phyloP scores from a whole-genome alignment of 768 basidiomycete genomes.

The Naganishia randhawae region DNA sequence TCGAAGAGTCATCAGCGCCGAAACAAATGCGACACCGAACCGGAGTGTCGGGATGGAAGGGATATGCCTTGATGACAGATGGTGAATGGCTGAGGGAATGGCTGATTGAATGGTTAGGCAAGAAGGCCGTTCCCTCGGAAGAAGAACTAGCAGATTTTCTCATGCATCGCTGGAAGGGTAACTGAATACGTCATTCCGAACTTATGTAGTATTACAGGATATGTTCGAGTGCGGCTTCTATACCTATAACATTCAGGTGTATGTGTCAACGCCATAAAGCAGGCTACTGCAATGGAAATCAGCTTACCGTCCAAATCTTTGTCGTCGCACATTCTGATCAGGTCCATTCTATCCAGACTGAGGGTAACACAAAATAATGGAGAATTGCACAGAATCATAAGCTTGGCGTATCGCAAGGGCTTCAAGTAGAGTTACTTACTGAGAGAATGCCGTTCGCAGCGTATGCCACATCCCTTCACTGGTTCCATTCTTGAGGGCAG shows the following conservation, averaged over 20 bases:
- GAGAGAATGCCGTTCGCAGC: constrained; percentile 73
- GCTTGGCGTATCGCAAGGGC: neutral
- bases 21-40: constrained; percentile 11
- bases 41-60: neutral
- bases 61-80: constrained; percentile 12
- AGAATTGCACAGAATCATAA: too few species aligned
- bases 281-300: neutral
- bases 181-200: neutral
- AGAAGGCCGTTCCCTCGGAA: constrained; percentile 1
- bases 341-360: constrained; percentile 66
- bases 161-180: constrained; percentile 1
- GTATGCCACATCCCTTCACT: constrained; percentile 82
- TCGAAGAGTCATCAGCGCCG: neutral
- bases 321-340: constrained; percentile 68
- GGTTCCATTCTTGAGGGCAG: constrained; percentile 62
- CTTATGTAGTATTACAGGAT: constrained; percentile 1
- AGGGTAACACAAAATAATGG: neutral
- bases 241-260: neutral
- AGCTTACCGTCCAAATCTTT: constrained; percentile 65
- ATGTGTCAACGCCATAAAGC: neutral
- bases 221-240: constrained; percentile 17
- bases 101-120: constrained; percentile 6
- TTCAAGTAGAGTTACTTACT: constrained; percentile 49
- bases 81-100: constrained; percentile 5
- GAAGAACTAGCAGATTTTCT: constrained; percentile 6